phyloP scores from a whole-genome alignment of 1,284 basidiomycete genomes.

The Leccinum insigne region DNA sequence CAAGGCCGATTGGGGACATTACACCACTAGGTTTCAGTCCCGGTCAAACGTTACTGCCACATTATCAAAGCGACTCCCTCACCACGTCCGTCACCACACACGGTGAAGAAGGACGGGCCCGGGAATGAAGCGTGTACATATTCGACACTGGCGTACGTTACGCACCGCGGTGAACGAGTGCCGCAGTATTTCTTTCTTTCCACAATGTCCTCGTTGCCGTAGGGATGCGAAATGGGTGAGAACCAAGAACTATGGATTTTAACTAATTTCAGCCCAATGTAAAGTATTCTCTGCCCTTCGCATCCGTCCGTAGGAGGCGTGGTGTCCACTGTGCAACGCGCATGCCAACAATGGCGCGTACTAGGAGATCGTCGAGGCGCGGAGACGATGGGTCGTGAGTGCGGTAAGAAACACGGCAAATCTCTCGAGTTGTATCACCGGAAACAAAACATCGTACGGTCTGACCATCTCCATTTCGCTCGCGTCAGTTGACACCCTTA shows the following conservation, averaged over 20 bases:
- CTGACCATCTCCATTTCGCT: constrained; percentile 1
- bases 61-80: neutral
- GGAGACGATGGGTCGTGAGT: constrained; percentile 7
- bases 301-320: constrained; percentile 1
- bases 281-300: neutral
- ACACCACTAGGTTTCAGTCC: neutral
- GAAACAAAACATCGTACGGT: constrained; percentile 78
- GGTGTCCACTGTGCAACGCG: neutral
- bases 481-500: constrained; percentile 7
- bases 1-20: constrained; percentile 1
- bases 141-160: neutral
- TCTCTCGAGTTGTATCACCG: constrained; percentile 72
- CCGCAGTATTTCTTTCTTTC: neutral
- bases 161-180: neutral
- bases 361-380: constrained; percentile 8
- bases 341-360: constrained; percentile 4
- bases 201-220: neutral
- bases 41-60: neutral
- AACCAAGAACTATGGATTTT: neutral
- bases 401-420: constrained; percentile 49
- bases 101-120: constrained; percentile 2
- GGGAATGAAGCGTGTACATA: constrained; percentile 17
- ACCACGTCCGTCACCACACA: neutral
- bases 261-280: constrained; percentile 4
- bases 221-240: neutral